Base-by-base conservation (phyloP, 225 moss, liverwort and hornwort genomes). In the Pseudisothecium myosuroides region DNA sequence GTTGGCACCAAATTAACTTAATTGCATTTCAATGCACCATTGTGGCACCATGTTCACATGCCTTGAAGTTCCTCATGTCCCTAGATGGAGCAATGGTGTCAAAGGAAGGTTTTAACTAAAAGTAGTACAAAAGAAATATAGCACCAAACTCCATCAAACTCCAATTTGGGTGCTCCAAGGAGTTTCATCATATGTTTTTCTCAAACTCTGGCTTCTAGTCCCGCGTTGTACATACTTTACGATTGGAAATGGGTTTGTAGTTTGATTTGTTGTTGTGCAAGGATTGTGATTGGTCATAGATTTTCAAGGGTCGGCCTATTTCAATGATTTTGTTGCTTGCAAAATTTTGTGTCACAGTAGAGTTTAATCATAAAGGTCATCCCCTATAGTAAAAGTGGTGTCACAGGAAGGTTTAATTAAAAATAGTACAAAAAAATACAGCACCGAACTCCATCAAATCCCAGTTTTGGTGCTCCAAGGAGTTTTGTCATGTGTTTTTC, bases 381-480 rank as follows among this genome's bases (percentile, higher is more conserved):
- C 3, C 0, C 0, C 1, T 27, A 5, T 43, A 43, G 16, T 43
- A 43, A 14, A 1, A 71, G 3, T 43, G 43, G 15, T 27, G 5
- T 71, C 2, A 15, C 2, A 41, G 1, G 16, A 71, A 26, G 16
- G 72, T 15, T 72, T 16, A 27, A 26, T 3, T 41, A 39, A 8
- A 1, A 27, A 27, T 16, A 41, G 3, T 8, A 5, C 23, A 69
- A 71, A 15, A 0, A 7, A 63, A 62, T 2, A 37, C 21, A n/a
- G 9, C 6, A 22, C 11, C 7, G 27, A 43, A 41, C 9, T 26
- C 1, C 71, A 43, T 43, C 5, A 27, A 15, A 72, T 2, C 2
- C 9, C 0, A 71, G 5, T 26, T 41, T 71, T 3, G 14, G 15
- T 71, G 26, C 4, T 71, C 3, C 3, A 14, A 71, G 0, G 26